Base-by-base conservation (phyloP, 2,329 filamentous ascomycete genomes). In the Ophiostoma populinum region DNA sequence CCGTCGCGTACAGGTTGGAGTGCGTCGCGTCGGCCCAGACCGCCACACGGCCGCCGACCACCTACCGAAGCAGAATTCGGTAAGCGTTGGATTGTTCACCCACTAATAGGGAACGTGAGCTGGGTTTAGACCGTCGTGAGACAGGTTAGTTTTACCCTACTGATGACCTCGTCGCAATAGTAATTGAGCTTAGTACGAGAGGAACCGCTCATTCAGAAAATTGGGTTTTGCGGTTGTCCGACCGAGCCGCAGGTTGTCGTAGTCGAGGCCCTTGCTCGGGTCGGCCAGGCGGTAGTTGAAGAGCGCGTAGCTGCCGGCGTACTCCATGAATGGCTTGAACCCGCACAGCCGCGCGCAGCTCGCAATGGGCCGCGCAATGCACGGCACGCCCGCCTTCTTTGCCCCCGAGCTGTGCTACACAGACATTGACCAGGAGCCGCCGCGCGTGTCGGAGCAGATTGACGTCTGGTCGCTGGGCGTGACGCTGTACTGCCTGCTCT, bases 391-490 rank as follows among this genome's bases (percentile, higher is more conserved):
- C 6, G 90, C 87, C 2, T 98, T 98, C 57, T 98, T 94, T 51
- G 90, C 90, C 2, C 90, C 90, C 4, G 90, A 98, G 54, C 66
- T 98, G 24, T 98, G 90, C 57, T 90, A 86, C 52, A 92, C 82
- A 2, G 85, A 90, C 42, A 56, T 75, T 17, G 75, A 73, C 42
- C 65, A 56, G 46, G 73, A 67, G 49, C 79, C 68, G 48, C 83
- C 67, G 44, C 87, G 67, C 58, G 75, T 98, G 26, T 93, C 85
- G 5, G 82, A 83, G 47, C 82, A 92, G 47, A 93, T 98, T 45
- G 90, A 98, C 50, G 77, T 98, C 12, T 98, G 90, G 90, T 93
- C 90, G 9, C 64, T 98, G 16, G 90, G 90, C 16, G 83, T 98
- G 15, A 98, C 90, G 0, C 68, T 98, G 2, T 98, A 94, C 56